phyloP scores from a whole-genome alignment of 1,284 basidiomycete species.

The Hemileccinum hortonii region DNA sequence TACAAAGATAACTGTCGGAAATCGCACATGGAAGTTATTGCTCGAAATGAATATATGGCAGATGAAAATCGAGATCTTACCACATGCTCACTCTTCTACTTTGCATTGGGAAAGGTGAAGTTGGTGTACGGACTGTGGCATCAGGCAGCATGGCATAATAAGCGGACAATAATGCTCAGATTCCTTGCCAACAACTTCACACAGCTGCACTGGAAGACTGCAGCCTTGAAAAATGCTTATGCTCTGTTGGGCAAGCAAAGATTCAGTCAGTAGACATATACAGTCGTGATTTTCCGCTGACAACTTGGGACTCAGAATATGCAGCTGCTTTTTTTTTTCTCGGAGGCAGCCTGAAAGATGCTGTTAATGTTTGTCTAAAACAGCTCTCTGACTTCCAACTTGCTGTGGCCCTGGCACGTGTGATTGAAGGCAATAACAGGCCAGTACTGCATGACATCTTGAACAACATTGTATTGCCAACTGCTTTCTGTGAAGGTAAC shows the following conservation, averaged over 20 bases:
- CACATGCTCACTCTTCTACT: conserved; percentile 89
- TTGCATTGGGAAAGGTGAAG: conserved; percentile 89
- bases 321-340: conserved; percentile 98
- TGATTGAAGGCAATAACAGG: conserved; percentile 82
- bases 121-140: conserved; percentile 94
- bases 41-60: conserved; percentile 88
- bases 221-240: conserved; percentile 96
- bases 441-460: conserved; percentile 75
- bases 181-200: conserved; percentile 93
- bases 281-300: conserved; percentile 3
- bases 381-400: conserved; percentile 90
- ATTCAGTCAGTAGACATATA: conserved; percentile 63
- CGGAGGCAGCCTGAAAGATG: conserved; percentile 86
- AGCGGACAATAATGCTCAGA: conserved; percentile 87
- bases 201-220: conserved; percentile 84
- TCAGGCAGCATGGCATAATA: conserved; percentile 92
- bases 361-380: conserved; percentile 87
- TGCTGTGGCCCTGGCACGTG: conserved; percentile 82
- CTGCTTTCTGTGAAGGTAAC: conserved; percentile 83
- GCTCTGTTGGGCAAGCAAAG: conserved; percentile 88
- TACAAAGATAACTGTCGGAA: conserved; percentile 45
- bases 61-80: conserved; percentile 89
- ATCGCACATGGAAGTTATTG: conserved; percentile 85
- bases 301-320: conserved; percentile 61
- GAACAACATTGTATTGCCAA: conserved; percentile 73